Conservation (phyloP, 2,329 filamentous ascomycete species). For the Microsporum ferrugineum region DNA sequence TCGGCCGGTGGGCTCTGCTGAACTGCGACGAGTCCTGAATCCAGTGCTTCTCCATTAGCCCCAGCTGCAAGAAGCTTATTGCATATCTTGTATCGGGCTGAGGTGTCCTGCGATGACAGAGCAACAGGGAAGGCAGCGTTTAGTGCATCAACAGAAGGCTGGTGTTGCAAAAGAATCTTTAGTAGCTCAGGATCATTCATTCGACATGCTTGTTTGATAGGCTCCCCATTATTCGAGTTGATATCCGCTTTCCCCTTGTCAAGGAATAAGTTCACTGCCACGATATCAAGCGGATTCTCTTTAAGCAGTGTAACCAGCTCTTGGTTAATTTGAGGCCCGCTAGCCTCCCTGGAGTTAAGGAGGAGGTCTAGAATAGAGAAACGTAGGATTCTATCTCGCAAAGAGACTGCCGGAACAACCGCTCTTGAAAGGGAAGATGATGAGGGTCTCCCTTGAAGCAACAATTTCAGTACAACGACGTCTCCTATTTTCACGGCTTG, state of each 20-base stretch:
- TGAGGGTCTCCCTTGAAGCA: slow-evolving; percentile 13
- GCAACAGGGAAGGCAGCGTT: slow-evolving; percentile 11
- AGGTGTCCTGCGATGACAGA: slow-evolving; percentile 6
- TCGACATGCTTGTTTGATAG: slow-evolving; percentile 10
- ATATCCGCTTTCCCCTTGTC: slow-evolving; percentile 15
- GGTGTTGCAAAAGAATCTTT: slow-evolving; percentile 11
- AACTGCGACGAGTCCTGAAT: slow-evolving; percentile 9
- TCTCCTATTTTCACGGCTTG: slow-evolving; percentile 12
- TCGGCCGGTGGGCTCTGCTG: slow-evolving; percentile 10
- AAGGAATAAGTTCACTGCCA: slow-evolving; percentile 11
- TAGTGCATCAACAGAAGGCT: slow-evolving; percentile 8
- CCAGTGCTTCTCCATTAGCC: slow-evolving; percentile 11
- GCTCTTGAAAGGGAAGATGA: slow-evolving; percentile 12
- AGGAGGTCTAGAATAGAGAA: slow-evolving; percentile 14
- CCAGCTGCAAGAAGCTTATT: slow-evolving; percentile 13
- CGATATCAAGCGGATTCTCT: slow-evolving; percentile 13
- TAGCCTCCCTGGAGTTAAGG: slow-evolving; percentile 11
- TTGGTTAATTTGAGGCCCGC: slow-evolving; percentile 11
- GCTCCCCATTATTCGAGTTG: slow-evolving; percentile 10
- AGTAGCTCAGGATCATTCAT: slow-evolving; percentile 10
- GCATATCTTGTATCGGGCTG: slow-evolving; percentile 13
- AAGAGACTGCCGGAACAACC: slow-evolving; percentile 8
- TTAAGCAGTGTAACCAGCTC: slow-evolving; percentile 11
- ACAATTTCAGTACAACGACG: slow-evolving; percentile 11
- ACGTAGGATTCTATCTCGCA: slow-evolving; percentile 10